These are phyloP conservation scores for Amanita rubescens DNA, from an alignment of 768 basidiomycete species.

Conservation along the genomic window DNA sequence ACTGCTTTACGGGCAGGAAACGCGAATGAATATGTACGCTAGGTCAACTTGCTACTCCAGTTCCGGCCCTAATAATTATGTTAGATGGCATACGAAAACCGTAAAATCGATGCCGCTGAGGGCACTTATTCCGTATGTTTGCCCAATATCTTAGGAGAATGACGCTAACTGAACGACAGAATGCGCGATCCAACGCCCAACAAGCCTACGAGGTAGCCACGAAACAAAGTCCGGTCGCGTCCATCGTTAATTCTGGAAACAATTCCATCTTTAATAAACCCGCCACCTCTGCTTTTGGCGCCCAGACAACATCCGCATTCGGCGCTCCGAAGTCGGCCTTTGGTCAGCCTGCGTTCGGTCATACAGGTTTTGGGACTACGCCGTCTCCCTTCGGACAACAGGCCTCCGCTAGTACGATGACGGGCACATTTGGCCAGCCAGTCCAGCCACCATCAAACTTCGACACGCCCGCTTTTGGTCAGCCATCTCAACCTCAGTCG, in stretches of 20 bases:
- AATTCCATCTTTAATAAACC: slow-evolving; percentile 24
- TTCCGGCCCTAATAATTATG: neutral
- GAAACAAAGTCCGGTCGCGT: slow-evolving; percentile 28
- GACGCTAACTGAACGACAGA: slow-evolving; percentile 19
- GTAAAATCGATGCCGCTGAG: slow-evolving; percentile 47
- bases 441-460: slow-evolving; percentile 26
- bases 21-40: slow-evolving; percentile 63
- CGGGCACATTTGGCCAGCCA: slow-evolving; percentile 24
- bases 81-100: slow-evolving; percentile 46
- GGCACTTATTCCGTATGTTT: slow-evolving; percentile 32
- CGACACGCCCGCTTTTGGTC: slow-evolving; percentile 25
- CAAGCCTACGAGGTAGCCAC: slow-evolving; percentile 48
- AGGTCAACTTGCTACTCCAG: neutral
- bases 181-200: slow-evolving; percentile 39
- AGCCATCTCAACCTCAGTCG: slow-evolving; percentile 18
- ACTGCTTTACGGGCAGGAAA: slow-evolving; percentile 48
- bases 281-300: slow-evolving; percentile 29
- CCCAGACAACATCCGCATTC: slow-evolving; percentile 20
- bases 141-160: neutral
- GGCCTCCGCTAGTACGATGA: slow-evolving; percentile 21
- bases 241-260: slow-evolving; percentile 9
- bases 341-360: slow-evolving; percentile 26
- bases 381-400: slow-evolving; percentile 28
- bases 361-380: slow-evolving; percentile 28
- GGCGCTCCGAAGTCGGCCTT: slow-evolving; percentile 21